These are phyloP conservation scores for Talaromyces sp. DNA, from an alignment of 2,329 filamentous ascomycete species.

Conservation along the genomic window DNA sequence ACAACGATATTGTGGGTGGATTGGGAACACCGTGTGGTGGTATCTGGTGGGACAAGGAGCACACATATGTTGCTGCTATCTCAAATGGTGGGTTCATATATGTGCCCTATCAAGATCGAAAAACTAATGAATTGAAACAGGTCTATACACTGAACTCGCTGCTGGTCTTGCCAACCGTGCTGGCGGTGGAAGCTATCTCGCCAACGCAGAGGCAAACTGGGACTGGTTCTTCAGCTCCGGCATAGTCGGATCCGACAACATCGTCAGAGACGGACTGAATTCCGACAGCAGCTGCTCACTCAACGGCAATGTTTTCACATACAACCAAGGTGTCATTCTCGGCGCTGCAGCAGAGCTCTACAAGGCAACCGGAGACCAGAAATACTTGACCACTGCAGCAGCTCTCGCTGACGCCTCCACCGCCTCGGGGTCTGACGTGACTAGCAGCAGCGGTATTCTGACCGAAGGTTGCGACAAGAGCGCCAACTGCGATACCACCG, in stretches of 20 bases:
- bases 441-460: constrained; percentile 45
- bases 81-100: constrained; percentile 15
- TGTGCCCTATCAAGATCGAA: neutral
- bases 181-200: constrained; percentile 7
- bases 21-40: constrained; percentile 19
- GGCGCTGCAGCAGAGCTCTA: constrained; percentile 19
- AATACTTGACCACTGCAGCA: constrained; percentile 41
- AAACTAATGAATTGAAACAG: neutral
- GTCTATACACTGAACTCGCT: constrained; percentile 18
- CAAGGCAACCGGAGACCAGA: constrained; percentile 14
- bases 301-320: constrained; percentile 6
- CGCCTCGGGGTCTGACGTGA: constrained; percentile 23
- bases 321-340: constrained; percentile 21
- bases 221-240: constrained; percentile 20
- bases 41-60: constrained; percentile 18
- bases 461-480: constrained; percentile 52
- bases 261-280: constrained; percentile 15
- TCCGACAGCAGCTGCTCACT: constrained; percentile 11
- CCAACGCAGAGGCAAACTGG: constrained; percentile 6
- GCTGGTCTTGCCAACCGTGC: constrained; percentile 16
- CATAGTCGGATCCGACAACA: constrained; percentile 12
- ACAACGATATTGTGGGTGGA: constrained; percentile 17
- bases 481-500: constrained; percentile 42
- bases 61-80: constrained; percentile 15
- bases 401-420: constrained; percentile 53